Evolutionary conservation across 2,329 filamentous ascomycete species (phyloP).

Genomic region (Ceratocystiopsis minuta): DNA sequence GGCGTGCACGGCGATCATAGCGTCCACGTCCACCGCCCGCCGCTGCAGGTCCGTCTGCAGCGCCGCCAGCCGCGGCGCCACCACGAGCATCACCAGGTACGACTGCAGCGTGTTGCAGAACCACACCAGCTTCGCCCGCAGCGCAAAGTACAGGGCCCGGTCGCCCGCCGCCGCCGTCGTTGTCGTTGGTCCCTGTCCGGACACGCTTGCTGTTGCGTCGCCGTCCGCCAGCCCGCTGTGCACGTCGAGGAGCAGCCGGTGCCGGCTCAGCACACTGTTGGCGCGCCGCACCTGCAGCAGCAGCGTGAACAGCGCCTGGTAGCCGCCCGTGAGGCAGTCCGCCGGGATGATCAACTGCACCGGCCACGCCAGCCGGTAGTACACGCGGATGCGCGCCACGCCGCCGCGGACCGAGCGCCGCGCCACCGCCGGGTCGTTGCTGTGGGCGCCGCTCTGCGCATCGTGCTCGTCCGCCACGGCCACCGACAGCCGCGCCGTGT

Average conservation of each 20-base stretch:
- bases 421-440: conserved; percentile 24
- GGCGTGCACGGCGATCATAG: conserved; percentile 56
- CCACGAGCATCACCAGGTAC: conserved; percentile 57
- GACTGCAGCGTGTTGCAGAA: conserved; percentile 58
- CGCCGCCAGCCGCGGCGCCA: conserved; percentile 38
- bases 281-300: conserved; percentile 63
- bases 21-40: conserved; percentile 54
- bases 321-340: conserved; percentile 37
- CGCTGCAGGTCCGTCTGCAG: conserved; percentile 44
- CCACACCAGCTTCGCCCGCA: conserved; percentile 58
- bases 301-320: conserved; percentile 57
- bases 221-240: conserved; percentile 5
- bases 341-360: conserved; percentile 56
- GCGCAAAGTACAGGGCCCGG: conserved; percentile 35
- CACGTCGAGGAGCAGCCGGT: conserved; percentile 25
- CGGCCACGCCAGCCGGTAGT: conserved; percentile 50
- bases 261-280: conserved; percentile 43
- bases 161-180: conserved; percentile 11
- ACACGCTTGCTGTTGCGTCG: conserved; percentile 5
- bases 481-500: conserved; percentile 18
- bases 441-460: not conserved
- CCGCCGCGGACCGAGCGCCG: conserved; percentile 41
- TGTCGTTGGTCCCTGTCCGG: conserved; percentile 9
- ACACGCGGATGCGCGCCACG: conserved; percentile 44
- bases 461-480: not conserved